Percentiles rank a stretch among this genome's conserved stretches.
Conservation (phyloP, 495 filamentous ascomycete genomes). For the Penicillium subrubescens region DNA sequence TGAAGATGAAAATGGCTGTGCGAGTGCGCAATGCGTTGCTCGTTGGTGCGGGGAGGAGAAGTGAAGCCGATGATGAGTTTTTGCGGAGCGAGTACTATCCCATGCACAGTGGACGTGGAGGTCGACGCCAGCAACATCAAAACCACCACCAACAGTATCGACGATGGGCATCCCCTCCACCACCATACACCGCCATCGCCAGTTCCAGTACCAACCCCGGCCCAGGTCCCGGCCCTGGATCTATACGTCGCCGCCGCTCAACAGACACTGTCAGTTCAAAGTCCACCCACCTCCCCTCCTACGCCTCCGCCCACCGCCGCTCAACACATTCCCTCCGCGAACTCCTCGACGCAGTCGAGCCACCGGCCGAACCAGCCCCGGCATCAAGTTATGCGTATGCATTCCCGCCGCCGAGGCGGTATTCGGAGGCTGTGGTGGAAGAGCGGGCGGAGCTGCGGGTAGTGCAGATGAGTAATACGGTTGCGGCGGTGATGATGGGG, state of each 20-base stretch:
- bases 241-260: conserved; percentile 6
- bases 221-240: neutral
- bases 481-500: conserved; percentile 27
- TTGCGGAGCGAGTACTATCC: conserved; percentile 2
- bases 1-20: conserved; percentile 20
- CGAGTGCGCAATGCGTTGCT: conserved; percentile 24
- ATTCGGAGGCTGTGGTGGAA: conserved; percentile 13
- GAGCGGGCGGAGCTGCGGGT: conserved; percentile 21
- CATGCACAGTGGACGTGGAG: neutral
- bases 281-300: conserved; percentile 8
- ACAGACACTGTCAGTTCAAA: neutral
- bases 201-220: neutral
- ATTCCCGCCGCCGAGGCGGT: conserved; percentile 13
- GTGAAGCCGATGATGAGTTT: neutral
- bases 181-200: conserved; percentile 6
- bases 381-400: conserved; percentile 16
- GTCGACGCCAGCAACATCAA: neutral
- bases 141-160: neutral
- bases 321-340: conserved; percentile 22
- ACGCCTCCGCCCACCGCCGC: conserved; percentile 18
- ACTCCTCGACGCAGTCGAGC: conserved; percentile 29
- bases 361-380: conserved; percentile 25
- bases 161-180: neutral
- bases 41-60: neutral
- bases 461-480: conserved; percentile 16